Evolutionary conservation across 75 land plant genomes (phyloP).

Genomic region (Pinus tabuliformis): DNA sequence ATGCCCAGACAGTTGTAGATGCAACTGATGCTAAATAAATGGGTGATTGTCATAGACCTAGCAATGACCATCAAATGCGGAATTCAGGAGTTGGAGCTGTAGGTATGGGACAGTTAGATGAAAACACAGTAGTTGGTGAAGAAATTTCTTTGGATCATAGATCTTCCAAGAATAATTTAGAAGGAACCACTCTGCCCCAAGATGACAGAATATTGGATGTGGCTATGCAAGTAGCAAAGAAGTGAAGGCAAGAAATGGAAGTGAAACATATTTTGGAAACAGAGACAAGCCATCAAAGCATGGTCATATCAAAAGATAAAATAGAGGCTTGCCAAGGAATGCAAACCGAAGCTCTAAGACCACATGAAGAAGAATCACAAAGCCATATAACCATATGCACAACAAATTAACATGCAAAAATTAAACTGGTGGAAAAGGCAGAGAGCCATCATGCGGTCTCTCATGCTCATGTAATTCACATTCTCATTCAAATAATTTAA

Average conservation of each 20-base stretch:
- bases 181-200: neutral
- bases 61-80: neutral
- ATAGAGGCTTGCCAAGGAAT: neutral
- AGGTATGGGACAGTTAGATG: neutral
- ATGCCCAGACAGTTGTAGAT: neutral
- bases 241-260: slow-evolving; percentile 3
- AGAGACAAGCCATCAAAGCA: slow-evolving; percentile 14
- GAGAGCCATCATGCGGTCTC: no score
- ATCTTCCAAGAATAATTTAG: neutral
- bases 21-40: neutral
- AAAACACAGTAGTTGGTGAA: neutral
- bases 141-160: neutral
- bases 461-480: no score
- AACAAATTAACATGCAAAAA: no score
- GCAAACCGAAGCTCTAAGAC: neutral
- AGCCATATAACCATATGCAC: no score
- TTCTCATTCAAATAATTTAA: no score
- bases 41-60: neutral
- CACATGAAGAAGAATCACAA: no score
- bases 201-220: slow-evolving; percentile 14
- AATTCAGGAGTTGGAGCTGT: neutral
- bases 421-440: no score
- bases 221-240: slow-evolving; percentile 39
- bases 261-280: slow-evolving; percentile 22
- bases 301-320: slow-evolving; percentile 23